phyloP scores from a whole-genome alignment of 2,329 filamentous ascomycete species.

The Zymoseptoria passerinii region DNA sequence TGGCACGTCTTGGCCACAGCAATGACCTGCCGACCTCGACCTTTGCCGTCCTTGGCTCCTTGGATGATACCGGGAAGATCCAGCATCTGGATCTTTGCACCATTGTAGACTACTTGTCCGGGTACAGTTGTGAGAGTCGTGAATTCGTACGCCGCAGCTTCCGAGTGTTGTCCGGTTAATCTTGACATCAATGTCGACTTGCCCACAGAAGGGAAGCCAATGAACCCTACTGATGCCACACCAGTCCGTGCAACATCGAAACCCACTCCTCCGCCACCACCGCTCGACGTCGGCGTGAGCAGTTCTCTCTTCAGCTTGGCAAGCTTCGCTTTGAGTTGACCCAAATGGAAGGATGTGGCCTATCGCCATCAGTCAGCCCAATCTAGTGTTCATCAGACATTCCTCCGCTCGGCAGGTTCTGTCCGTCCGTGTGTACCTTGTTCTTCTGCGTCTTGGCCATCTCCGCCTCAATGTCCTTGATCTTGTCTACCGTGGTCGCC shows the following conservation, averaged over 20 bases:
- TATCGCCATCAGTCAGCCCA: conserved; percentile 8
- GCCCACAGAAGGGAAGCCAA: conserved; percentile 94
- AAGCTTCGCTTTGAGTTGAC: conserved; percentile 93
- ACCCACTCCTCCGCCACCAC: conserved; percentile 70
- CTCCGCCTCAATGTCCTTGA: conserved; percentile 95
- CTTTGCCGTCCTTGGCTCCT: conserved; percentile 95
- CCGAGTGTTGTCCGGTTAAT: conserved; percentile 92
- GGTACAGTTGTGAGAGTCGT: conserved; percentile 96
- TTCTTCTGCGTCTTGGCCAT: conserved; percentile 98
- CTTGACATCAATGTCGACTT: conserved; percentile 97
- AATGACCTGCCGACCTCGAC: conserved; percentile 95
- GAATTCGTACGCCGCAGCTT: conserved; percentile 96
- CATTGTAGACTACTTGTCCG: conserved; percentile 92
- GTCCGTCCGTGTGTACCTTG: conserved; percentile 54
- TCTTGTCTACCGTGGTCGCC: conserved; percentile 98
- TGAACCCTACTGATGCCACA: conserved; percentile 94
- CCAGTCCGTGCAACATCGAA: conserved; percentile 98
- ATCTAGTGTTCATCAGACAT: background rate
- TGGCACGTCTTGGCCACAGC: conserved; percentile 98
- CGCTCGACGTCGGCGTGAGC: conserved; percentile 68
- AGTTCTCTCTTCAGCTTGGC: conserved; percentile 96
- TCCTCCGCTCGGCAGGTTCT: background rate
- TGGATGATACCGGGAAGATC: conserved; percentile 98
- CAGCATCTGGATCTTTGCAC: conserved; percentile 94
- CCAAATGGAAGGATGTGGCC: conserved; percentile 35